Evolutionary conservation across 2,329 filamentous ascomycete species (phyloP), one percentile per base, ranked within the genome.

Genomic region (Biscogniauxia marginata): DNA sequence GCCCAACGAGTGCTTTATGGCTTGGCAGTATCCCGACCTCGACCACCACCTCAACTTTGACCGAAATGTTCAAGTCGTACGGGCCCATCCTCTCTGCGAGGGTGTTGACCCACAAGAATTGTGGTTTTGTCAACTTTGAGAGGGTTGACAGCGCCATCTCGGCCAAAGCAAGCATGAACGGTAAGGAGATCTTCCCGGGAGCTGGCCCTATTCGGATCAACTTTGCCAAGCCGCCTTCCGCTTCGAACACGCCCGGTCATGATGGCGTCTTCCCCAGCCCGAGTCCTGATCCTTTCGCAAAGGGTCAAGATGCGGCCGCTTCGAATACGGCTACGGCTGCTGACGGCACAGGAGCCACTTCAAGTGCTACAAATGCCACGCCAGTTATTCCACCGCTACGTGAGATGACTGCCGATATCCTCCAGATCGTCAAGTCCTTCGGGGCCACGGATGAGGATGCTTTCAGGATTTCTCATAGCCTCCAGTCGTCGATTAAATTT

Each of bases 91-190:
- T 95, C 63, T 97, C 93, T 3, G 93, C 91, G 23, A 85, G 95
- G 62, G 95, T 99, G 4, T 80, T 99, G 59, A 98, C 95, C 0
- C 92, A 99, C 79, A 99, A 99, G 81, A 98, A 96, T 75, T 99
- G 95, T 71, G 95, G 93, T 3, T 99, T 99, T 66, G 93, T 99
- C 70, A 99, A 99, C 74, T 99, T 96, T 68, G 92, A 98, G 74
- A 88, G 85, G 57, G 77, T 95, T 24, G 93, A 98, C 63, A 96
- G 91, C 70, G 95, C 95, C 54, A 87, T 97, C 43, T 87, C 91
- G 58, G 95, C 95, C 16, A 96, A 93, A 72, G 86, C 86, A 13
- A 83, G 87, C 70, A 87, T 96, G 75, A 98, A 98, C 68, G 92
- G 92, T 67, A 97, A 96, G 74, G 95, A 99, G 73, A 97, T 99